phyloP scores from a whole-genome alignment of 805 yeast genomes.

The Blastobotrys chiropterorum region DNA sequence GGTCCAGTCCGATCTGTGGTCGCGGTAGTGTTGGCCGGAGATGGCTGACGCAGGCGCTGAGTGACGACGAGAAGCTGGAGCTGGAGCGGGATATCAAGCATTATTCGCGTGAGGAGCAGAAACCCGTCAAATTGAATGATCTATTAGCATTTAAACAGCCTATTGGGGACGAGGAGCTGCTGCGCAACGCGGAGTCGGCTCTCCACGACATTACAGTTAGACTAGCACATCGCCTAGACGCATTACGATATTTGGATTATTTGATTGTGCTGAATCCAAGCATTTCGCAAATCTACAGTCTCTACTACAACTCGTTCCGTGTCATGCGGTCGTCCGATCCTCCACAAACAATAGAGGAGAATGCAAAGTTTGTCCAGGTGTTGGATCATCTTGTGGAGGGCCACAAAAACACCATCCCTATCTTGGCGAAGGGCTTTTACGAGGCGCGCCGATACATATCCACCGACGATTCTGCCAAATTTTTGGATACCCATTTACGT shows the following conservation, averaged over 20 bases:
- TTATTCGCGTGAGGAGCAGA: conserved; percentile 8
- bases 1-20: no score
- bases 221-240: conserved; percentile 62
- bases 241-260: conserved; percentile 72
- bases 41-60: neutral
- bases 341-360: conserved; percentile 47
- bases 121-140: conserved; percentile 8
- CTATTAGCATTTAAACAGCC: conserved; percentile 9
- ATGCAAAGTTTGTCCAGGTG: conserved; percentile 45
- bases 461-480: conserved; percentile 46
- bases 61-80: conserved; percentile 3
- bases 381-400: conserved; percentile 57
- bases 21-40: neutral
- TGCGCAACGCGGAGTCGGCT: conserved; percentile 28
- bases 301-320: conserved; percentile 65
- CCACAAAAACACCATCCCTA: conserved; percentile 80
- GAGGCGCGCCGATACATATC: conserved; percentile 49
- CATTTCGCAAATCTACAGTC: conserved; percentile 66
- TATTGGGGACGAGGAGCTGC: conserved; percentile 18
- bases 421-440: conserved; percentile 73
- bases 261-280: conserved; percentile 82
- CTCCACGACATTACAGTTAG: conserved; percentile 25
- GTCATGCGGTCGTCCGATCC: conserved; percentile 39
- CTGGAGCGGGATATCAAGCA: conserved; percentile 10
- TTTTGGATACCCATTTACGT: conserved; percentile 68